Evolutionary conservation across 257 asterid genomes (phyloP), one percentile per base, ranked within the genome.

Genomic region (Lycium ferocissimum): DNA sequence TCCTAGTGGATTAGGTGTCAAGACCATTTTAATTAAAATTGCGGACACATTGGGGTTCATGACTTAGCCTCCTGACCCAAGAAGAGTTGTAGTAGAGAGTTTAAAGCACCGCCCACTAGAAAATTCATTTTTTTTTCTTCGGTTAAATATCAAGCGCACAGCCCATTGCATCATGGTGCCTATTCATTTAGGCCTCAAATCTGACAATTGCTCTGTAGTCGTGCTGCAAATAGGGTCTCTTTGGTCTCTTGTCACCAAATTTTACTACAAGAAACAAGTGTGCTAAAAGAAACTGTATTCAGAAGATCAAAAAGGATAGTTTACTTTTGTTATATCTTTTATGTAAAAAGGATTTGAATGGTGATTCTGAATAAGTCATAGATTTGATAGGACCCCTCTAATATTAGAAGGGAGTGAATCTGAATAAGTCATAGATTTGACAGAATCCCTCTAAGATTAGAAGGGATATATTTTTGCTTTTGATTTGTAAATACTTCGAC

Each of bases 201-300:
- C 63, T 76, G 47, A 51, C 63, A 13, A 76, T 1, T 76, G 63
- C 45, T 26, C 63, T 76, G 63, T 51, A 54, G 26, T 76, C 11
- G 3, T 76, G 82, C 45, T 59, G 33, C 22, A 51, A 51, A 51
- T 76, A 26, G 82, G 63, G 45, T 6, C 11, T 22, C 22, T 13
- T 75, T 76, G 82, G 63, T 76, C 62, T 72, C 59, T 76, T 76
- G n/a, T 76, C 47, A 51, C 63, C 35, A 47, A 26, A 12, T 51
- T 76, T 38, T 20, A 22, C 59, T 76, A 11, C 63, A 51, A 76
- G 43, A 76, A 26, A 12, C 45, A 51, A 51, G 13, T 47, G 40
- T 13, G 40, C 15, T 40, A 72, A 45, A 47, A 10, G 58, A 72
- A 72, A 72, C 7, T 72, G 59, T 51, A 73, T 73, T 70, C 81